Conservation (phyloP, 2,329 filamentous ascomycete species). For the Coniochaeta ligniaria region DNA sequence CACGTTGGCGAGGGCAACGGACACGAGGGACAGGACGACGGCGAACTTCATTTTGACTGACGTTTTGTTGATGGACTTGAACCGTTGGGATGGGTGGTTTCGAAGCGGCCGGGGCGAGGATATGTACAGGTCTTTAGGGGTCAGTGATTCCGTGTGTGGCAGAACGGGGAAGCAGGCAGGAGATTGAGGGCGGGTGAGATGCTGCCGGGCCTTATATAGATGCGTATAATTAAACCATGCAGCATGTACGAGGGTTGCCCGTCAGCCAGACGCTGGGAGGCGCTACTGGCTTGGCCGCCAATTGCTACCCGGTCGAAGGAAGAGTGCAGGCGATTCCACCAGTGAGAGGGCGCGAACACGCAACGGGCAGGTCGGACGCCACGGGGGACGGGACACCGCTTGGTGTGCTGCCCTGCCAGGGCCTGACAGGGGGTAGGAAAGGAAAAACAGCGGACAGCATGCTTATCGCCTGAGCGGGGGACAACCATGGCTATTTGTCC, state of each 20-base stretch:
- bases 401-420: not conserved
- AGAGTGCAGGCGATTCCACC: conserved; percentile 3
- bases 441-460: not conserved
- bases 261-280: not conserved
- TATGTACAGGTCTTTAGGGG: not conserved
- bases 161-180: conserved; percentile 1
- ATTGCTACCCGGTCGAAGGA: conserved; percentile 3
- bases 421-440: not conserved
- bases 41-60: conserved; percentile 32
- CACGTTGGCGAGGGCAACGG: conserved; percentile 26
- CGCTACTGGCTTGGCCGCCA: not conserved
- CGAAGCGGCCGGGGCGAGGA: not conserved
- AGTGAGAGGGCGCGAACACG: conserved; percentile 1
- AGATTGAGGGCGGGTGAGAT: not conserved
- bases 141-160: not conserved
- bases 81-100: conserved; percentile 8
- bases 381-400: not conserved
- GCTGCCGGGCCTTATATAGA: not conserved
- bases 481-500: not conserved
- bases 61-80: conserved; percentile 11
- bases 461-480: not conserved
- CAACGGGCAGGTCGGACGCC: conserved; percentile 6
- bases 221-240: not conserved
- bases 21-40: conserved; percentile 28
- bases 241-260: not conserved